Evolutionary conservation across 2,329 filamentous ascomycete genomes (phyloP).

Genomic region (Pseudocercospora fuligena): DNA sequence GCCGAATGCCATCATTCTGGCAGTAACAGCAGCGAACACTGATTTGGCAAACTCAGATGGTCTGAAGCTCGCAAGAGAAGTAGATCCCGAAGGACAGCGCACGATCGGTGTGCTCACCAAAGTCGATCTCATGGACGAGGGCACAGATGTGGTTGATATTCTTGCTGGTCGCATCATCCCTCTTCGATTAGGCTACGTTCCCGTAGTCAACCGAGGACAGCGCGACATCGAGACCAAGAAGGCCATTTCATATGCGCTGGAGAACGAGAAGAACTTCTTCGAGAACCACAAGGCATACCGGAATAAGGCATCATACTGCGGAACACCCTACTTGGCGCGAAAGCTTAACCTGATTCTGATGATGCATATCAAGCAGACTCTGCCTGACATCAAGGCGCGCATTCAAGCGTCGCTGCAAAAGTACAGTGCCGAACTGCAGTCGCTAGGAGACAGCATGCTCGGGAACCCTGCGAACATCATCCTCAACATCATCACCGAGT

Average conservation of each 20-base stretch:
- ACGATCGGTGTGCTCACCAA: constrained; percentile 99
- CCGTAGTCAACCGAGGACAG: constrained; percentile 96
- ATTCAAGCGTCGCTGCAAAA: constrained; percentile 94
- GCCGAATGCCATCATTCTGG: constrained; percentile 95
- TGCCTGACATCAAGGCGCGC: constrained; percentile 96
- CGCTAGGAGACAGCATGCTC: constrained; percentile 89
- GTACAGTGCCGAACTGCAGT: constrained; percentile 79
- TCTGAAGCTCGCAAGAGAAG: constrained; percentile 92
- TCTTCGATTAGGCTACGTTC: constrained; percentile 90
- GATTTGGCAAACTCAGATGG: constrained; percentile 99
- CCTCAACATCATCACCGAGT: constrained; percentile 98
- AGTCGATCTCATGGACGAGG: constrained; percentile 98
- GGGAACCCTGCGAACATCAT: constrained; percentile 97
- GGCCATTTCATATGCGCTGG: constrained; percentile 85
- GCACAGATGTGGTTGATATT: constrained; percentile 98
- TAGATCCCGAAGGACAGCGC: constrained; percentile 94
- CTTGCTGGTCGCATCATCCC: constrained; percentile 96
- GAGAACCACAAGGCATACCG: constrained; percentile 98
- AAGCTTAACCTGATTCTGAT: constrained; percentile 98
- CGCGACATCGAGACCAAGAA: constrained; percentile 99
- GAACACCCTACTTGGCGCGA: constrained; percentile 92
- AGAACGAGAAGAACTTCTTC: constrained; percentile 95
- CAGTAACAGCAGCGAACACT: constrained; percentile 94
- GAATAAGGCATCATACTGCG: constrained; percentile 98
- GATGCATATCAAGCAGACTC: constrained; percentile 99